phyloP scores from a whole-genome alignment of 2,329 filamentous ascomycete species.

The Neofusicoccum sp. region DNA sequence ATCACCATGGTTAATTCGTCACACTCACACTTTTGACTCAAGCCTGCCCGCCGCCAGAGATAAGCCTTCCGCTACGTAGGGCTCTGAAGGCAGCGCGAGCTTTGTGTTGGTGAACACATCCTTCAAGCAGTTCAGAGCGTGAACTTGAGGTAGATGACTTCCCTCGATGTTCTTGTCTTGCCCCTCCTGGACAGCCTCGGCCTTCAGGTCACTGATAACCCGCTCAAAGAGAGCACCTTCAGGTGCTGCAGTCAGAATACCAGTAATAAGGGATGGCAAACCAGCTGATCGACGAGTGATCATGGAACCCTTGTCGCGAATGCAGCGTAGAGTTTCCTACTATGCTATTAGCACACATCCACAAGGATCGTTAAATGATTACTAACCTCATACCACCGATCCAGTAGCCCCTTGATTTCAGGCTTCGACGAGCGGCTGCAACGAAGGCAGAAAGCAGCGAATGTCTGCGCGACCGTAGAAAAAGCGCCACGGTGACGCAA shows the following conservation, averaged over 20 bases:
- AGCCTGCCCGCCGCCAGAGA: slow-evolving; percentile 78
- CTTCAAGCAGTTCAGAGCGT: slow-evolving; percentile 90
- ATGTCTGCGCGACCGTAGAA: slow-evolving; percentile 87
- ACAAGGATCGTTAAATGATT: neutral
- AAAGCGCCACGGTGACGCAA: slow-evolving; percentile 90
- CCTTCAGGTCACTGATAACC: slow-evolving; percentile 62
- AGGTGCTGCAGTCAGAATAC: slow-evolving; percentile 69
- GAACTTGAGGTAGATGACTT: slow-evolving; percentile 77
- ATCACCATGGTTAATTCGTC: neutral
- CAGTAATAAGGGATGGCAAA: slow-evolving; percentile 81
- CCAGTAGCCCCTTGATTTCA: slow-evolving; percentile 51
- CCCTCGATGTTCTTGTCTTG: slow-evolving; percentile 50
- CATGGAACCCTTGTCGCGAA: slow-evolving; percentile 73
- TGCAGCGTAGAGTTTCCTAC: slow-evolving; percentile 65
- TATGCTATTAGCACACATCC: neutral
- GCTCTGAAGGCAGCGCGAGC: slow-evolving; percentile 70
- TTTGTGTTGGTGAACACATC: slow-evolving; percentile 85
- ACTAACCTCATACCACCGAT: slow-evolving; percentile 63
- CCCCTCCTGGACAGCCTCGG: slow-evolving; percentile 57
- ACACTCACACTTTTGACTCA: slow-evolving; percentile 68
- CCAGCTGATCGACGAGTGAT: slow-evolving; percentile 87
- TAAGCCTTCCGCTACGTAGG: slow-evolving; percentile 70
- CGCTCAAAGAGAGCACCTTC: slow-evolving; percentile 57
- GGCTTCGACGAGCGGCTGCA: slow-evolving; percentile 53
- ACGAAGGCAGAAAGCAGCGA: slow-evolving; percentile 73